Conservation (phyloP, 352 stramenopile genomes). For the Lagenidium giganteum region DNA sequence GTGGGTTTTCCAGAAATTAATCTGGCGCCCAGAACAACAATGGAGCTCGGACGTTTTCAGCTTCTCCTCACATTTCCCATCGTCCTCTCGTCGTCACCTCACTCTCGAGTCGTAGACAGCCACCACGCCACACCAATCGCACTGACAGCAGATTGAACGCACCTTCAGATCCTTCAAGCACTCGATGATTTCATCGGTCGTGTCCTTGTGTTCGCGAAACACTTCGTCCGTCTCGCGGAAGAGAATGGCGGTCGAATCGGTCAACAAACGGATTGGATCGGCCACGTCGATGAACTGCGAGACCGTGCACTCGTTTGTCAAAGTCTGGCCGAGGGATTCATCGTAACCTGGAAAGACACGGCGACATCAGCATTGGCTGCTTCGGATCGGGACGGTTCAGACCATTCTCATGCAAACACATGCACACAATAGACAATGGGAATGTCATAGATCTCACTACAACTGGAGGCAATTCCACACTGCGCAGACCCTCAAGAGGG, state of each 20-base stretch:
- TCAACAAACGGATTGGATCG: slow-evolving; percentile 96
- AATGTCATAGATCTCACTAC: slow-evolving; percentile 86
- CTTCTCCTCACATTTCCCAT: slow-evolving; percentile 78
- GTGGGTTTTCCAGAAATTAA: slow-evolving; percentile 90
- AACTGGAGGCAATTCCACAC: slow-evolving; percentile 44
- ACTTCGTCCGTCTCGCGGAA: slow-evolving; percentile 84
- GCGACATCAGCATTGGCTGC: neutral
- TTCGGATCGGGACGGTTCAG: no score
- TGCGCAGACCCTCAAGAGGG: slow-evolving; percentile 11
- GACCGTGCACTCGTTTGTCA: slow-evolving; percentile 83
- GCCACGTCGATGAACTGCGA: slow-evolving; percentile 83
- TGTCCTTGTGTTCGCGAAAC: slow-evolving; percentile 76
- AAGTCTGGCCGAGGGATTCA: slow-evolving; percentile 72
- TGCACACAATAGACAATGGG: slow-evolving; percentile 10
- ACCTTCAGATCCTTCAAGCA: slow-evolving; percentile 92
- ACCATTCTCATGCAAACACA: neutral
- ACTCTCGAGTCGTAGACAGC: no score
- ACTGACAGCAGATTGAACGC: slow-evolving; percentile 1
- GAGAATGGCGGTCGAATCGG: slow-evolving; percentile 90
- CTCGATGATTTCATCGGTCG: slow-evolving; percentile 71
- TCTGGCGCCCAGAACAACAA: slow-evolving; percentile 84
- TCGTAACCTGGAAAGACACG: slow-evolving; percentile 89
- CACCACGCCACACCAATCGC: neutral
- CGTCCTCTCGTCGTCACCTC: no score
- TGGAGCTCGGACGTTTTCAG: slow-evolving; percentile 77